These are phyloP conservation scores for Laetiporus sulphureus DNA, from an alignment of 1,284 basidiomycete species.

Conservation along the genomic window DNA sequence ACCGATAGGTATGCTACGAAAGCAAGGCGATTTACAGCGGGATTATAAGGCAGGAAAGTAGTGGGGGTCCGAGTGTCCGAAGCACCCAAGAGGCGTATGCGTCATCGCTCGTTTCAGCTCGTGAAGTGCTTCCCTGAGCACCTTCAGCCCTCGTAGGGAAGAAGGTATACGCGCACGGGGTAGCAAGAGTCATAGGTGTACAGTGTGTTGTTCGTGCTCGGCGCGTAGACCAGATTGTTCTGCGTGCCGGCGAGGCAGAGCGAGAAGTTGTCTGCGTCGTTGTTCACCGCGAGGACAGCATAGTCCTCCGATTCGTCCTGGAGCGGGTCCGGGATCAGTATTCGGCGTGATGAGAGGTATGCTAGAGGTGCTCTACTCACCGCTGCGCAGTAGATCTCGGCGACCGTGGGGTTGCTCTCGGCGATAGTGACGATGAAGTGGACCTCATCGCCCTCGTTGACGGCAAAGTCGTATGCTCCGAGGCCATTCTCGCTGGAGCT, in stretches of 20 bases:
- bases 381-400: conserved; percentile 3
- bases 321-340: not conserved
- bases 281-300: conserved; percentile 2
- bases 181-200: conserved; percentile 11
- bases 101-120: conserved; percentile 2
- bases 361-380: not conserved
- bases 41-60: no score
- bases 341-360: not conserved
- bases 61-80: no score
- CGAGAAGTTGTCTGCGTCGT: conserved; percentile 3
- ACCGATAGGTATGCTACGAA: no score
- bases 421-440: conserved; percentile 1
- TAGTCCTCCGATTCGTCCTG: not conserved
- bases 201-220: not conserved
- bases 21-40: no score
- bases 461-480: conserved; percentile 1
- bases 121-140: conserved; percentile 3
- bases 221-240: not conserved
- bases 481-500: conserved; percentile 3
- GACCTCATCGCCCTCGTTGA: conserved; percentile 2
- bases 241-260: conserved; percentile 1
- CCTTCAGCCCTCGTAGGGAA: not conserved
- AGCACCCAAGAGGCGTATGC: not conserved
- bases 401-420: not conserved
- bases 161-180: not conserved